Base-by-base conservation (phyloP, 2,329 filamentous ascomycete genomes). In the Colletotrichum navitas region DNA sequence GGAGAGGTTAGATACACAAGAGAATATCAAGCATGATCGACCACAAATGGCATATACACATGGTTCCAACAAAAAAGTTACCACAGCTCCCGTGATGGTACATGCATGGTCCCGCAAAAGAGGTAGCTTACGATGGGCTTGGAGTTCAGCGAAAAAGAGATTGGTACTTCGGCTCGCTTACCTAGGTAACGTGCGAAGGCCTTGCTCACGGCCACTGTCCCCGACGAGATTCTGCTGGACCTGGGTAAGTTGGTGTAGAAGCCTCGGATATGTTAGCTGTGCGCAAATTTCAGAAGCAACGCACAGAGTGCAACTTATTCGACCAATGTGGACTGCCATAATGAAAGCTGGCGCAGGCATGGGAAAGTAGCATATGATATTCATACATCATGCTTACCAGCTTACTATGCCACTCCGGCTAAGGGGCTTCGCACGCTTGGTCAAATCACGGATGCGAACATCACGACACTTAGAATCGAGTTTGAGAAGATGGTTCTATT, bases 1-100 rank as follows among this genome's bases (percentile, higher is more conserved):
- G n/a, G 54, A 65, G 52, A 36, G 45, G 61, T 65, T 54, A 69
- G 45, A 59, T 39, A 59, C 52, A 47, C 61, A 52, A 52, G 41
- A 62, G 34, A 55, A 59, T 56, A 18, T 54, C 54, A 61, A 66
- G n/a, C 43, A 51, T 36, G 41, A 60, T 24, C n/a, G 3, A 41
- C n/a, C 34, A 8, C n/a, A 26, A 58, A 8, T 58, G 14, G n/a
- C 21, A 47, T n/a, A 21, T 14, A 7, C 2, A 16, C 54, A 58
- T 26, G n/a, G 34, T 12, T 12, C 34, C 54, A 26, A 26, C 8
- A 6, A 39, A 26, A 16, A n/a, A 26, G n/a, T 14, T n/a, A n/a
- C 7, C 12, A 24, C 34, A 8, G 12, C n/a, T 18, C 34, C 12
- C 34, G 7, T 41, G 34, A 11, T 26, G 16, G 14, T 24, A 18